Base-by-base conservation (phyloP, 2,329 filamentous ascomycete species). In the Epichloe amarillans region DNA sequence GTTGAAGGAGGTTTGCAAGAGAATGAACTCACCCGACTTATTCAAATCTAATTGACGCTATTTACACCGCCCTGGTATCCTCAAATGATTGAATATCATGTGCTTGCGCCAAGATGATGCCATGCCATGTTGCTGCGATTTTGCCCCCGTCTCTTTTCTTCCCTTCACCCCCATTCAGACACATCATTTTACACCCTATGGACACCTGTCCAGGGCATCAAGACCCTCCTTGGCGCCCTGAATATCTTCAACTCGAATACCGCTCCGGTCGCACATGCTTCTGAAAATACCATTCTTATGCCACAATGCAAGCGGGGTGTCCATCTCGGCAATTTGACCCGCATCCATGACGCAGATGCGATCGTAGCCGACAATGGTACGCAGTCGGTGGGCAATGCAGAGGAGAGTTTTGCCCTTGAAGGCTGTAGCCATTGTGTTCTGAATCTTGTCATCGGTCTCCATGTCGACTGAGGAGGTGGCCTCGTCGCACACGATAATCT, bases 401-500 rank as follows among this genome's bases (percentile, higher is more conserved):
- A 97, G 72, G 45, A 97, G 69, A 2, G 91, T 96, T 72, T 86
- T 88, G 53, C 89, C 90, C 50, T 78, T 76, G 73, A 97, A 97
- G 0, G 83, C 90, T 1, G 78, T 76, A 0, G 87, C 84, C 67
- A 97, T 96, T 3, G 90, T 95, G 50, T 74, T 73, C 67, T 97
- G 91, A 63, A 97, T 95, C 76, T 93, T 94, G 67, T 88, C 84
- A 64, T 98, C 93, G 3, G 91, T 97, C 63, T 96, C 91, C 74
- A 96, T 93, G 66, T 97, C 91, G 7, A 97, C 90, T 0, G 81
- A 86, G 1, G 84, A 88, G 0, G 93, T 98, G 1, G 93, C 93
- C 68, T 98, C 93, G 71, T 98, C 93, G 67, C 91, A 96, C 47
- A 98, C 84, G 59, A 97, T 96, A 68, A 97, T 96, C 59, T 86